Base-by-base conservation (phyloP, 768 basidiomycete species). In the Termitomyces heimii region DNA sequence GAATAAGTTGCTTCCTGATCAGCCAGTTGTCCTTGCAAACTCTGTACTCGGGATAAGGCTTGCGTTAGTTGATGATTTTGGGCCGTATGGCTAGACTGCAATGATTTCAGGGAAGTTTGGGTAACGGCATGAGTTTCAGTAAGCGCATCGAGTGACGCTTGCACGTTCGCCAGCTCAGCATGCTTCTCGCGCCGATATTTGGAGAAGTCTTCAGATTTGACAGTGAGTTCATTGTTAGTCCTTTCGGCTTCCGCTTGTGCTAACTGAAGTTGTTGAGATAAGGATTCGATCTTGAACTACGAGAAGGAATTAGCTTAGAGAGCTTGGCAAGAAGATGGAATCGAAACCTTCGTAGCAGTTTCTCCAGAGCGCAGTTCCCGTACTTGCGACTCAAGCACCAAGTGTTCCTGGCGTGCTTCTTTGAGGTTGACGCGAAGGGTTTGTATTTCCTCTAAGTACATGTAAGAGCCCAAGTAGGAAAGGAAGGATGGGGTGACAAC, bases 211-310 rank as follows among this genome's bases (percentile, higher is more conserved):
- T 94, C 91, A 5, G 86, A 82, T 69, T 92, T 89, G 55, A 79
- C 69, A 3, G 76, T 73, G 52, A 94, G 81, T 64, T 94, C 91
- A 18, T 75, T 69, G 61, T 81, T 84, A 24, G 82, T 75, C 47
- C 91, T 88, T 55, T 90, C 82, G 16, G 82, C 81, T 71, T 97
- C 94, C 0, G 82, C 77, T 69, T 88, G 84, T 4, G 91, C 78
- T 4, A 94, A 82, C 58, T 86, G 71, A 7, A 95, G 75, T 71
- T 95, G 92, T 71, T 94, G 92, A 5, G 85, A 77, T 14, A 92
- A 78, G 1, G 92, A 85, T 57, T 94, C 88, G 58, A 94, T 70
- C 71, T 91, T 93, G 79, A 94, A 96, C 89, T 95, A 67, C 3
- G 40, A 49, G 28, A 44, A 22, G 40, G 20, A 40, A 35, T 64